Percentiles rank a stretch among this genome's conserved stretches.
Evolutionary conservation across 1,139 yeast species (phyloP).

Genomic region (Spathaspora sp.): DNA sequence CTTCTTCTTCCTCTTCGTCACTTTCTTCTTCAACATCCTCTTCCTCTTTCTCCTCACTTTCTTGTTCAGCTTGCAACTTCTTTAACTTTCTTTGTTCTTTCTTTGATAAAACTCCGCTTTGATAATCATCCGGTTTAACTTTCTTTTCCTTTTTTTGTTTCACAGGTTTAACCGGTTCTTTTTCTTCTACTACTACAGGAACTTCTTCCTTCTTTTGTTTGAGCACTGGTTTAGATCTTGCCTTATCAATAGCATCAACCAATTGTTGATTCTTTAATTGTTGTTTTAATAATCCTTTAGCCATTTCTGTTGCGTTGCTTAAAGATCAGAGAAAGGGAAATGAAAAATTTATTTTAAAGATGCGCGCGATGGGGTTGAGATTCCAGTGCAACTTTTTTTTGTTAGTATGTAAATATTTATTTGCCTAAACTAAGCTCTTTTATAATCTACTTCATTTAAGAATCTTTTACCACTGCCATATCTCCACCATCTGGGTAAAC

Average conservation of each 20-base stretch:
- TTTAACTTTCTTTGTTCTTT: constrained; percentile 65
- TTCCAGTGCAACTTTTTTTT: background rate
- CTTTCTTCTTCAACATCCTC: constrained; percentile 27
- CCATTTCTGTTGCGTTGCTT: no score
- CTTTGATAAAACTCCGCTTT: constrained; percentile 53
- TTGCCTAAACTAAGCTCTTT: background rate
- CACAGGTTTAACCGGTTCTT: background rate
- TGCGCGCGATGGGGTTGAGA: background rate
- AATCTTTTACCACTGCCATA: constrained; percentile 58
- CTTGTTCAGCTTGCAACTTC: constrained; percentile 36
- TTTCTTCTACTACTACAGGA: constrained; percentile 8
- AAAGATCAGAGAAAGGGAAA: background rate
- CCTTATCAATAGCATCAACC: constrained; percentile 25
- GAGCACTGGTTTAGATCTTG: constrained; percentile 23
- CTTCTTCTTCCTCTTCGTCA: constrained; percentile 28
- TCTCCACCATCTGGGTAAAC: constrained; percentile 87
- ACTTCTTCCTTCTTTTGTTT: constrained; percentile 12
- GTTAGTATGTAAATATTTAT: background rate
- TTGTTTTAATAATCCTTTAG: constrained; percentile 32
- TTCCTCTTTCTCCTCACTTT: constrained; percentile 20
- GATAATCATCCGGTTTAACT: constrained; percentile 26
- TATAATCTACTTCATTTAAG: constrained; percentile 36
- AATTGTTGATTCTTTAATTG: constrained; percentile 35
- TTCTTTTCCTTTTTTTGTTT: constrained; percentile 19
- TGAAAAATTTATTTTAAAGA: constrained; percentile 4